Conservation (phyloP, 305 asterid species). For the Fraxinus sp. region DNA sequence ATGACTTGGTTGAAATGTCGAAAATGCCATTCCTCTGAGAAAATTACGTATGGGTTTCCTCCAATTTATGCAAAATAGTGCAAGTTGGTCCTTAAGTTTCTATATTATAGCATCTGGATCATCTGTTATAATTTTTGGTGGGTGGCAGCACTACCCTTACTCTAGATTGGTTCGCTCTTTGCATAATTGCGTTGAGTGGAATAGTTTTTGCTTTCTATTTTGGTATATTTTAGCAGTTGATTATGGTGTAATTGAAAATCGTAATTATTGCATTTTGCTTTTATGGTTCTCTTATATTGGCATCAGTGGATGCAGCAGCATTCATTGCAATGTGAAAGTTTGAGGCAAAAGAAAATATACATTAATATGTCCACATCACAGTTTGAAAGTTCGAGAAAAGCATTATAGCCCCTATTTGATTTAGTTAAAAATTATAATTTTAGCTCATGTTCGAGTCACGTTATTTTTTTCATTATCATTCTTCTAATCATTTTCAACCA, state of each 20-base stretch:
- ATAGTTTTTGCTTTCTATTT: background rate
- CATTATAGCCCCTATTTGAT: background rate
- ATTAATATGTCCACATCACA: background rate
- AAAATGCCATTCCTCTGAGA: slow-evolving; percentile 12
- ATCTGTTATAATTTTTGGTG: background rate
- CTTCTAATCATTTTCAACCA: no score
- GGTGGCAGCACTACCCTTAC: background rate
- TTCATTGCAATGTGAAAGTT: background rate
- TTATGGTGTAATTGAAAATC: background rate
- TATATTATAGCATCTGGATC: background rate
- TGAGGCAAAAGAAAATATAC: background rate
- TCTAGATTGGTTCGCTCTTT: background rate
- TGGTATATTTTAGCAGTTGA: background rate
- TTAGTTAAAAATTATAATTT: background rate
- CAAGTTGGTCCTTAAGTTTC: background rate
- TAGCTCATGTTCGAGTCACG: no score
- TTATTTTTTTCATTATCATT: no score
- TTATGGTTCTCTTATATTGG: background rate
- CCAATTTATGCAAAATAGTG: background rate
- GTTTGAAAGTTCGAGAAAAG: background rate
- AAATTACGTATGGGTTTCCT: background rate
- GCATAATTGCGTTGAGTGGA: background rate
- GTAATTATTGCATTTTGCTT: background rate
- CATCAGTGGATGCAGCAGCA: background rate
- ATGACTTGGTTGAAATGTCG: slow-evolving; percentile 15